Evolutionary conservation across 495 filamentous ascomycete genomes (phyloP).

Genomic region (Neurospora tetrasperma): DNA sequence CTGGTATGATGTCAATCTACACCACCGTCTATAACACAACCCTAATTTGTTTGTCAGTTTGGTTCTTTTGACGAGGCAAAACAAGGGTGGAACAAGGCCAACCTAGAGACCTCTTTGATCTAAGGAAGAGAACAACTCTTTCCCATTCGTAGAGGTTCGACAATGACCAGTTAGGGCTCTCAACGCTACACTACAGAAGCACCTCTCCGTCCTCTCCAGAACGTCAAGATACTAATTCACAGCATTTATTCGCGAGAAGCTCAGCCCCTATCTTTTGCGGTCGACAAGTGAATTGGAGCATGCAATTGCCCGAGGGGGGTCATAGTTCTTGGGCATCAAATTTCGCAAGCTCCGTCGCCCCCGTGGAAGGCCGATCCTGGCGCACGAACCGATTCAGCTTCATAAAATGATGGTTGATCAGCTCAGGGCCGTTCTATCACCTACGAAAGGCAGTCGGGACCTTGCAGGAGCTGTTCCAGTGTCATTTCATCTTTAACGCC

Average conservation of each 20-base stretch:
- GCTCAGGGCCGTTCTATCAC: background rate
- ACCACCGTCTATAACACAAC: background rate
- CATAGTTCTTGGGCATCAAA: background rate
- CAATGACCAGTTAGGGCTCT: too few species aligned
- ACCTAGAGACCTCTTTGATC: too few species aligned
- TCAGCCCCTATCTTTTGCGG: background rate
- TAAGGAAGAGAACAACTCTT: too few species aligned
- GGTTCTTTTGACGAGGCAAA: too few species aligned
- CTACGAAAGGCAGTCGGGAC: background rate
- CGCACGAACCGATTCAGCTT: background rate
- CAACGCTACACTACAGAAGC: too few species aligned
- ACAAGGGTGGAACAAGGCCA: too few species aligned
- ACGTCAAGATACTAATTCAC: too few species aligned
- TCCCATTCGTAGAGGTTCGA: too few species aligned
- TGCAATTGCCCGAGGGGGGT: background rate
- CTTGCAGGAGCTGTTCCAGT: slow-evolving; percentile 1
- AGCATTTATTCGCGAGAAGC: too few species aligned
- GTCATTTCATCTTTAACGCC: background rate
- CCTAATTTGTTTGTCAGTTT: too few species aligned
- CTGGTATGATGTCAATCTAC: background rate
- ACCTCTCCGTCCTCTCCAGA: too few species aligned
- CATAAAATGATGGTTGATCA: background rate
- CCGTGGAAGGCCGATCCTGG: background rate
- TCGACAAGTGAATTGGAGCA: background rate
- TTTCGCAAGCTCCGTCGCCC: background rate